A percentile compares a stretch with the other conserved stretches of the same genome.
phyloP scores from a whole-genome alignment of 75 land plant species.

The Adiantum capillusveneris region DNA sequence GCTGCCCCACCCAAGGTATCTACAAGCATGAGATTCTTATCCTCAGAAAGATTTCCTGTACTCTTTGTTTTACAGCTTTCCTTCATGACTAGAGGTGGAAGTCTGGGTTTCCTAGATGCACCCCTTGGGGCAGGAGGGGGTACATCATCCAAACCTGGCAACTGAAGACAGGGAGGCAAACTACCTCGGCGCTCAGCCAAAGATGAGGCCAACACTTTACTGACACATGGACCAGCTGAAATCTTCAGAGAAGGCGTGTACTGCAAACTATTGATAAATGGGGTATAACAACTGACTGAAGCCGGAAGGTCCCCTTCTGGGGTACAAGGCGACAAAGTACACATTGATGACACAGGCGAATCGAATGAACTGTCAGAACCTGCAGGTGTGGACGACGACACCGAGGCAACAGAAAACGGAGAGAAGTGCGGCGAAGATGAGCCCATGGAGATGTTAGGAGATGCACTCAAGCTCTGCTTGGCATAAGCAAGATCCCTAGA shows the following conservation, averaged over 20 bases:
- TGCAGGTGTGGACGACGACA: not conserved
- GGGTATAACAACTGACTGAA: too few relatives aligned
- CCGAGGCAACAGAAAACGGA: constrained; percentile 21
- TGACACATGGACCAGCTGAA: too few relatives aligned
- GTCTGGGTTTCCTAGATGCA: constrained; percentile 22
- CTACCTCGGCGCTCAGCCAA: constrained; percentile 63
- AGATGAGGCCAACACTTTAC: constrained; percentile 12
- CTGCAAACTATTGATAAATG: too few relatives aligned
- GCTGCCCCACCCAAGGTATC: too few relatives aligned
- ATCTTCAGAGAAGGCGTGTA: too few relatives aligned
- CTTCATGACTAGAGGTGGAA: constrained; percentile 13
- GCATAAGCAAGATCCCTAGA: constrained; percentile 10
- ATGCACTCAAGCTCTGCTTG: constrained; percentile 6
- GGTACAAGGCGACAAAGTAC: constrained; percentile 1
- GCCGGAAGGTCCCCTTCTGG: too few relatives aligned
- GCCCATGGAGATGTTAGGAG: constrained; percentile 7
- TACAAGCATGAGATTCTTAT: too few relatives aligned
- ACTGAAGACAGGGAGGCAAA: constrained; percentile 30
- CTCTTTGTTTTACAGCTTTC: not conserved
- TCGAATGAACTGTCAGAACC: constrained; percentile 5
- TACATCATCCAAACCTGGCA: constrained; percentile 24
- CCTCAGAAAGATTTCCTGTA: too few relatives aligned
- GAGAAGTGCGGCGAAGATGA: constrained; percentile 25
- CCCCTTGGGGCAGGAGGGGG: constrained; percentile 20
- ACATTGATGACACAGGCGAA: constrained; percentile 5